Evolutionary conservation across 306 rosid genomes (phyloP).

Genomic region (Pyrus betulifolia): DNA sequence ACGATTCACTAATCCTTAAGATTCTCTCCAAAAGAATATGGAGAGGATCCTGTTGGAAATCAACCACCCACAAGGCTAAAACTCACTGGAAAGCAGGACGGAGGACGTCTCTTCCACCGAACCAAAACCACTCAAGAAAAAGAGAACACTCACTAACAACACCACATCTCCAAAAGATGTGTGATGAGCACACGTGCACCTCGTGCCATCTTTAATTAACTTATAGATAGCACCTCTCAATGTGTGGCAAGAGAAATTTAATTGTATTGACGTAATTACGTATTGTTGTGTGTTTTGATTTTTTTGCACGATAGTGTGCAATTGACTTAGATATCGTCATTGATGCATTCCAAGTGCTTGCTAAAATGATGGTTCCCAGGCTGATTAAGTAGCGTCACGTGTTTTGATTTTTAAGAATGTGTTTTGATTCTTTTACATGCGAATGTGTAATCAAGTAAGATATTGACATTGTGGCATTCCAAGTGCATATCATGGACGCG

Average conservation of each 20-base stretch:
- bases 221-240: background rate
- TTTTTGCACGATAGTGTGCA: too few species aligned
- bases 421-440: background rate
- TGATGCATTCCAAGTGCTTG: too few species aligned
- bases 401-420: too few species aligned
- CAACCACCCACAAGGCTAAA: background rate
- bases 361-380: background rate
- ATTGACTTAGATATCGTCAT: background rate
- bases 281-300: too few species aligned
- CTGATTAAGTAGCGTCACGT: too few species aligned
- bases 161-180: conserved; percentile 1
- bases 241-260: background rate
- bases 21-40: too few species aligned
- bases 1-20: rapidly evolving
- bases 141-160: background rate
- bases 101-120: background rate
- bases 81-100: background rate
- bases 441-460: background rate
- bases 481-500: background rate
- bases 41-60: background rate
- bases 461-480: too few species aligned
- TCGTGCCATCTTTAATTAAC: conserved; percentile 25
- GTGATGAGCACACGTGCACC: conserved; percentile 25
- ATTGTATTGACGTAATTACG: too few species aligned
- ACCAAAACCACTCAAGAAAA: conserved; percentile 7